Evolutionary conservation across 495 filamentous ascomycete species (phyloP).

Genomic region (Aspergillus avenaceus): DNA sequence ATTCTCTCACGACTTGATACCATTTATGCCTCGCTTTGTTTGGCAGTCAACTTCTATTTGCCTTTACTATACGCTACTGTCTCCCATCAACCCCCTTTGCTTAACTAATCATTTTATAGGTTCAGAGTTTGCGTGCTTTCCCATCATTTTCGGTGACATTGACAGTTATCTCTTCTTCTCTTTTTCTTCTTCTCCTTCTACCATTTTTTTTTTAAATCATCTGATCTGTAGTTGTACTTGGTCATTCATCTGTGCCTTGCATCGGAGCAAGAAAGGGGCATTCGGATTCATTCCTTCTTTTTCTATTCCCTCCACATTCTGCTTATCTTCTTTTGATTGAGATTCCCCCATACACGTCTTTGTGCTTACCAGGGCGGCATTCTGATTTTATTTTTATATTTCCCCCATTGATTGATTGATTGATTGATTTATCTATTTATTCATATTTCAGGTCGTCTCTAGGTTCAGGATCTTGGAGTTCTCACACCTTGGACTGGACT

Average conservation of each 20-base stretch:
- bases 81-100: slow-evolving; percentile 2
- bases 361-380: slow-evolving; percentile 8
- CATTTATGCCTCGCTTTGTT: slow-evolving; percentile 16
- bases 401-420: too few relatives aligned
- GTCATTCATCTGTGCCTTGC: slow-evolving; percentile 1
- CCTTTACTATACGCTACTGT: neutral
- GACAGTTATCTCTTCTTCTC: neutral
- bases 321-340: neutral
- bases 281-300: neutral
- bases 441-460: too few relatives aligned
- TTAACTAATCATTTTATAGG: slow-evolving; percentile 15
- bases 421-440: too few relatives aligned
- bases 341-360: slow-evolving; percentile 22
- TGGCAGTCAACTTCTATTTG: slow-evolving; percentile 5
- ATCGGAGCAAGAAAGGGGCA: neutral
- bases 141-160: neutral
- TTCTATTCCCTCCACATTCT: neutral
- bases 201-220: neutral
- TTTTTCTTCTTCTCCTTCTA: neutral
- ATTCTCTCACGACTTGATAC: slow-evolving; percentile 17
- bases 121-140: slow-evolving; percentile 5
- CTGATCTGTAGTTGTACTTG: neutral
- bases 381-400: slow-evolving; percentile 8
- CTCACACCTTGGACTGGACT: slow-evolving; percentile 1
- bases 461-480: slow-evolving; percentile 1